Evolutionary conservation across 768 basidiomycete genomes (phyloP), one percentile per base, ranked within the genome.

Genomic region (Amanita jacksonii): DNA sequence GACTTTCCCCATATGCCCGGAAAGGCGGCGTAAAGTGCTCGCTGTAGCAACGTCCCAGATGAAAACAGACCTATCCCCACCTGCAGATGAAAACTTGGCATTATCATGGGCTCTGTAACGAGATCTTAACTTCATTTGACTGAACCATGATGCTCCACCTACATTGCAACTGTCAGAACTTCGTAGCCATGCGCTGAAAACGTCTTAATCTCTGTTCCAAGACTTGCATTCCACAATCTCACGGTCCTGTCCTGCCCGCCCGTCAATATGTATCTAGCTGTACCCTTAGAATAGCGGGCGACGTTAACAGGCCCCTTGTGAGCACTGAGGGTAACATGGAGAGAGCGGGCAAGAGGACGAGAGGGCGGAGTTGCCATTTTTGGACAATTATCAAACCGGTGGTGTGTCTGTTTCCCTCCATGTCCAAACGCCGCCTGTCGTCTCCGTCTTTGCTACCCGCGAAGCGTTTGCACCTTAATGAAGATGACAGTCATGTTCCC

Each of bases 151-250:
- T 15, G 24, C 47, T 33, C 68, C 87, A n/a, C n/a, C 55, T 55
- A 93, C 92, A 96, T 84, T 38, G 85, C 74, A 38, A 99, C 67
- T 2, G 88, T 87, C 32, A 98, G 73, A 3, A 99, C 87, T 59
- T 98, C 96, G 59, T 97, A 94, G 22, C 91, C 94, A 60, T 98
- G 94, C 7, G 88, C 89, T 45, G 79, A 67, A 60, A 96, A 99
- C 0, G 70, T 60, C 64, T 96, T 96, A 64, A 99, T 88, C 65
- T 94, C 81, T n/a, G 79, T 72, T 18, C 93, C 96, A 24, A 77
- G 62, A 42, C 67, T 68, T 3, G 91, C 85, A 62, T 98, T 99
- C 86, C 91, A 97, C 30, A 98, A 76, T 38, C 85, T 75, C 41
- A 98, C 74, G 1, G 81, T 79, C 38, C 92, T 76, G 63, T 98